phyloP scores from a whole-genome alignment of 192 early-diverging fungal genomes.

The Dispira parvispora region DNA sequence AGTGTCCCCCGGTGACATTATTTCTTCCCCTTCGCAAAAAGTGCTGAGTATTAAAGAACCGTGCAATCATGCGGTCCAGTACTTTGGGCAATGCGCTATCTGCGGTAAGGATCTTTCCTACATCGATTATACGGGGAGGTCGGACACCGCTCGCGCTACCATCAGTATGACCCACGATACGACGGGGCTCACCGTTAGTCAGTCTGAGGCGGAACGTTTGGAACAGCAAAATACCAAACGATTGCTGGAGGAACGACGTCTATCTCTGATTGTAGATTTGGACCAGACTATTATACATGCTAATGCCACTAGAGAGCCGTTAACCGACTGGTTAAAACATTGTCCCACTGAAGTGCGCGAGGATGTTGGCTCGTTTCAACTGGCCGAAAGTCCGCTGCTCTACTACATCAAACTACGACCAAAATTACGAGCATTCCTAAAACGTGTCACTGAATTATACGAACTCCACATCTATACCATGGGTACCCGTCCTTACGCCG shows the following conservation, averaged over 20 bases:
- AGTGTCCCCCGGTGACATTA: not conserved
- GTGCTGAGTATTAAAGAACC: constrained; percentile 23
- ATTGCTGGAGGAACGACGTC: constrained; percentile 44
- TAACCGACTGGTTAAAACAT: constrained; percentile 19
- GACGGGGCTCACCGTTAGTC: constrained; percentile 46
- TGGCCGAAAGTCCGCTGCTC: constrained; percentile 44
- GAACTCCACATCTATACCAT: constrained; percentile 99
- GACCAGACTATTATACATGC: constrained; percentile 98
- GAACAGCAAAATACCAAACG: constrained; percentile 48
- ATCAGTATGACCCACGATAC: constrained; percentile 68
- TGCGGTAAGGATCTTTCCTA: constrained; percentile 55
- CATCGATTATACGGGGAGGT: constrained; percentile 12
- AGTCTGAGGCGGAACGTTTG: constrained; percentile 49
- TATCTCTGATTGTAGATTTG: constrained; percentile 88
- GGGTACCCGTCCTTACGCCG: constrained; percentile 88
- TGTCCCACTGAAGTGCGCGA: constrained; percentile 16
- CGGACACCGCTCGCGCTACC: constrained; percentile 38
- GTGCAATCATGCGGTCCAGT: constrained; percentile 59
- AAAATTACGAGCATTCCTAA: constrained; percentile 60
- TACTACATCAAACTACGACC: constrained; percentile 87
- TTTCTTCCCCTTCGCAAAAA: not conserved
- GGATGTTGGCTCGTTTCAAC: constrained; percentile 59
- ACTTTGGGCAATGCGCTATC: constrained; percentile 59
- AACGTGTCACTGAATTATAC: constrained; percentile 44
- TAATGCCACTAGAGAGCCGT: constrained; percentile 19